These are phyloP conservation scores for Trichomonas gallinae DNA, from an alignment of 208 protist genomes.

Conservation along the genomic window DNA sequence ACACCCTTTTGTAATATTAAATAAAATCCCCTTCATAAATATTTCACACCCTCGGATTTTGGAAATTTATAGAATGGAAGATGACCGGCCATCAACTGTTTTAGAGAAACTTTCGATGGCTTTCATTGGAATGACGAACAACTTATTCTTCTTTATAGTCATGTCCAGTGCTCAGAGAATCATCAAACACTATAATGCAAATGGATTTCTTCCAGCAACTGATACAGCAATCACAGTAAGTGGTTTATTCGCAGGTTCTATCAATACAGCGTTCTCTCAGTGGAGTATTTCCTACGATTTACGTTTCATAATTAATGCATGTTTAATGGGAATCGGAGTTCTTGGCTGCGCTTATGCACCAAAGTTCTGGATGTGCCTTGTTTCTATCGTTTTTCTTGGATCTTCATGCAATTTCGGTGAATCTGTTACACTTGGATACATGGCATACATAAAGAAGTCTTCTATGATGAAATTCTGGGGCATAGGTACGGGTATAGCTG, in stretches of 20 bases:
- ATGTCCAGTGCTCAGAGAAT: background rate
- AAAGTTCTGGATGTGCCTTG: background rate
- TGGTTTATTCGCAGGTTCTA: background rate
- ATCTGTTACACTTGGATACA: background rate
- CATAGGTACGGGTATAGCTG: background rate
- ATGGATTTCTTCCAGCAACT: background rate
- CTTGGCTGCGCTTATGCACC: background rate
- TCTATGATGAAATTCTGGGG: background rate
- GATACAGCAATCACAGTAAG: background rate
- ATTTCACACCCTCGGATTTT: too few species aligned
- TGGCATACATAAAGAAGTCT: background rate
- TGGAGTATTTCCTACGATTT: background rate
- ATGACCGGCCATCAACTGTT: background rate
- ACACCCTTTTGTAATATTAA: too few species aligned
- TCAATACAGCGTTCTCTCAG: background rate
- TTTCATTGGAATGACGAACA: background rate
- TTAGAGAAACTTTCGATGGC: background rate
- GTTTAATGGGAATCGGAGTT: background rate
- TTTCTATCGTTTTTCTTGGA: background rate
- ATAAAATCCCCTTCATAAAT: too few species aligned
- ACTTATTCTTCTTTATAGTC: background rate
- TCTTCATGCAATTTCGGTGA: background rate
- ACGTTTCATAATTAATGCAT: background rate
- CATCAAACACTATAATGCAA: background rate
- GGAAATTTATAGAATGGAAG: background rate